phyloP scores from a whole-genome alignment of 495 filamentous ascomycete genomes.

The Neurospora sp. region DNA sequence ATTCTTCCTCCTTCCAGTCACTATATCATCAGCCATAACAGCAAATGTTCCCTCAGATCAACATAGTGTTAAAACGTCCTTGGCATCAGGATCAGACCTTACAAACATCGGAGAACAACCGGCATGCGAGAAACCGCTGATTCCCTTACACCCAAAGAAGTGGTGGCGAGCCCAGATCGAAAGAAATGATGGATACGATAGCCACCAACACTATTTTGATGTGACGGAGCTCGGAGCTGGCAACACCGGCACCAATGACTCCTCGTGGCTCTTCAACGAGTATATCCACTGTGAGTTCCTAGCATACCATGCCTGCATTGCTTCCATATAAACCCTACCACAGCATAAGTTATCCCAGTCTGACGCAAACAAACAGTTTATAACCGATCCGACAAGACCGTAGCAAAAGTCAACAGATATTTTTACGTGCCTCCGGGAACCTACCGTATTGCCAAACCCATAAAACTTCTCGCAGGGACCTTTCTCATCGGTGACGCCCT shows the following conservation, averaged over 20 bases:
- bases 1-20: neutral
- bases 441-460: neutral
- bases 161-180: constrained; percentile 20
- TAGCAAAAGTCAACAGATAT: neutral
- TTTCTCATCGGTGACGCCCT: neutral
- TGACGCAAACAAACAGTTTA: neutral
- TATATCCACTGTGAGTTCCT: neutral
- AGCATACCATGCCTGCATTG: neutral
- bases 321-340: neutral
- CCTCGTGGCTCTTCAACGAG: neutral
- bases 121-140: neutral
- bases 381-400: neutral
- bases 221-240: neutral
- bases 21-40: neutral
- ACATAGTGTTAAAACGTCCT: neutral
- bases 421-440: neutral
- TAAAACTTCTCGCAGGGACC: neutral
- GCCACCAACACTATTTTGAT: neutral
- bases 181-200: constrained; percentile 22
- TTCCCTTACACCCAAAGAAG: constrained; percentile 1
- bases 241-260: neutral
- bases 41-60: neutral
- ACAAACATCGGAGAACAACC: neutral
- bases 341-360: neutral
- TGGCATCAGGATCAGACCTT: neutral